Evolutionary conservation across 225 moss, liverwort and hornwort genomes (phyloP).

Genomic region (Anthoceros angustus): DNA sequence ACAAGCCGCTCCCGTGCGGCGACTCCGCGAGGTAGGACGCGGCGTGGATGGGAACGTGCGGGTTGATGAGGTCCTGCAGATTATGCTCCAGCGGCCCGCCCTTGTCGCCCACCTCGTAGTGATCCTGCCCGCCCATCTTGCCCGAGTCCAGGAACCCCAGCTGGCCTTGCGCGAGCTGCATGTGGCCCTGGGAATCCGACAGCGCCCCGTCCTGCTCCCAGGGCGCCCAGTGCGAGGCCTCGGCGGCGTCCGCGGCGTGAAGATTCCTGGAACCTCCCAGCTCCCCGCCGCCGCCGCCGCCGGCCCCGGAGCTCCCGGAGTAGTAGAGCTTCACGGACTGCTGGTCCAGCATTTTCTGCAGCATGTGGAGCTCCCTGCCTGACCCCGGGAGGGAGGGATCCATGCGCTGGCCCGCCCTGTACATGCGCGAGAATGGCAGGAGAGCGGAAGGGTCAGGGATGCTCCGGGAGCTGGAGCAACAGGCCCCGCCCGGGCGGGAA

Average conservation of each 20-base stretch:
- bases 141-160: constrained; percentile 20
- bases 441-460: too few species aligned
- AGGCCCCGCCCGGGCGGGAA: neutral
- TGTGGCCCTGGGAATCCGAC: constrained; percentile 65
- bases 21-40: constrained; percentile 45
- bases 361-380: neutral
- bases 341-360: constrained; percentile 46
- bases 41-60: constrained; percentile 16
- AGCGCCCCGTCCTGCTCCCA: constrained; percentile 80
- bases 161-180: constrained; percentile 15
- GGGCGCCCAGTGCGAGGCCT: constrained; percentile 38
- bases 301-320: constrained; percentile 21
- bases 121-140: constrained; percentile 14
- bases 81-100: constrained; percentile 12
- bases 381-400: neutral
- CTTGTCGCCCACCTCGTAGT: constrained; percentile 17
- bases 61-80: constrained; percentile 35
- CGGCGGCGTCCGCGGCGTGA: constrained; percentile 27
- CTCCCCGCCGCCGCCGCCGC: neutral
- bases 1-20: constrained; percentile 47
- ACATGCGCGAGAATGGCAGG: too few species aligned
- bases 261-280: constrained; percentile 16
- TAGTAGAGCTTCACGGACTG: constrained; percentile 58
- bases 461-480: neutral
- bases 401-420: neutral